Percentiles rank a stretch among this genome's conserved stretches.
phyloP scores from a whole-genome alignment of 805 yeast species.

The Debaryomyces castellii region DNA sequence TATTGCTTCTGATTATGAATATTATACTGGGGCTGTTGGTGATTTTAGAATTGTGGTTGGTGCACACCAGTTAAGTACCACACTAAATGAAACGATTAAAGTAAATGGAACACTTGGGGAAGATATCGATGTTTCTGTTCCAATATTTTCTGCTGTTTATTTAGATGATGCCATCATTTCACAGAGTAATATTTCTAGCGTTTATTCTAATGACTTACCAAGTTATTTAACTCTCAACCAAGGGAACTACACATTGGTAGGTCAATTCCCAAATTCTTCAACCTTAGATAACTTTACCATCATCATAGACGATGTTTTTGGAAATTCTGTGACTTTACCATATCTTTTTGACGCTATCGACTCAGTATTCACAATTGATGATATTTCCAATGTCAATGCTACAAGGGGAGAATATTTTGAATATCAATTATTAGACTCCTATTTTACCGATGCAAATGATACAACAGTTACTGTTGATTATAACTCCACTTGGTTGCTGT shows the following conservation, averaged over 20 bases:
- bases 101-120: slow-evolving; percentile 70
- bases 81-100: slow-evolving; percentile 52
- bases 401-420: slow-evolving; percentile 62
- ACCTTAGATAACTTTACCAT: slow-evolving; percentile 50
- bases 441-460: slow-evolving; percentile 53
- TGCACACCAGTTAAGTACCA: slow-evolving; percentile 78
- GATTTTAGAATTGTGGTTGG: slow-evolving; percentile 78
- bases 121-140: slow-evolving; percentile 54
- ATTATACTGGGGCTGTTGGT: slow-evolving; percentile 69
- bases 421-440: slow-evolving; percentile 52
- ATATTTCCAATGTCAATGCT: slow-evolving; percentile 62
- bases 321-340: slow-evolving; percentile 58
- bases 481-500: slow-evolving; percentile 63
- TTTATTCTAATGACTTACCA: slow-evolving; percentile 56
- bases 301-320: slow-evolving; percentile 56
- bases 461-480: slow-evolving; percentile 50
- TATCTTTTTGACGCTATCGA: slow-evolving; percentile 55
- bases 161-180: slow-evolving; percentile 59
- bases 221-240: slow-evolving; percentile 51
- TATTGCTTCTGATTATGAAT: slow-evolving; percentile 76
- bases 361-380: slow-evolving; percentile 54
- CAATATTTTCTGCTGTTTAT: slow-evolving; percentile 57
- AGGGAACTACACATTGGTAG: slow-evolving; percentile 44
- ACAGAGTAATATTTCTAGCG: slow-evolving; percentile 52
- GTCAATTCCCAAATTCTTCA: slow-evolving; percentile 53